Base-by-base conservation (phyloP, 441 rosid species). In the Kokia cookei region DNA sequence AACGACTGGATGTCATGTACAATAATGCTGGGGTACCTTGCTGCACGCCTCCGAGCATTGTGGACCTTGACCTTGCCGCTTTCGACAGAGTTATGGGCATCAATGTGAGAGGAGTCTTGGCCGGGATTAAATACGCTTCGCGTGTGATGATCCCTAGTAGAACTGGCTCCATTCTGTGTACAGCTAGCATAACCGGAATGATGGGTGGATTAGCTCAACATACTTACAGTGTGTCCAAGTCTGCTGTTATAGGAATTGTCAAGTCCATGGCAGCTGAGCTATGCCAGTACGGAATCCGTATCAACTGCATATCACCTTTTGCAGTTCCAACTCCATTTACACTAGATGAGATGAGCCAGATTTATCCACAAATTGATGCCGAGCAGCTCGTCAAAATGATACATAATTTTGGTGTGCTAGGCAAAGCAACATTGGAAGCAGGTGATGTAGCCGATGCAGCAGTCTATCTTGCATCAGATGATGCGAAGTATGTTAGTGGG, bases 21-120 rank as follows among this genome's bases (percentile, higher is more conserved):
- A 89, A 84, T 85, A 94, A 94, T 63, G 97, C 97, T 0, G 98
- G 98, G 32, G 74, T 91, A 0, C 82, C 94, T 22, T 88, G 98
- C 87, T 72, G 65, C 26, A 86, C 91, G 29, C 83, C 92, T 12
- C 85, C 76, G 7, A 90, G 92, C 73, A 82, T 94, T 19, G 82
- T 80, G 10, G 93, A 89, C 73, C 94, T 91, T 12, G 93, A 94
- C 78, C 89, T 92, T 53, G 80, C 78, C 42, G 79, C 54, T 62
- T 92, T 92, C 22, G 97, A 94, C 60, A 73, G 80, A 58, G 91
- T 91, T 32, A 87, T 91, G 77, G 80, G 71, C 64, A 80, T 90
- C 64, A 94, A 94, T 13, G 93, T 89, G 5, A 83, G 93, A 45
- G 97, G 97, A 72, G 90, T 86, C 17, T 42, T 92, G 4, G 86